Evolutionary conservation across 306 rosid species (phyloP).

Genomic region (Begonia fuchsioides): DNA sequence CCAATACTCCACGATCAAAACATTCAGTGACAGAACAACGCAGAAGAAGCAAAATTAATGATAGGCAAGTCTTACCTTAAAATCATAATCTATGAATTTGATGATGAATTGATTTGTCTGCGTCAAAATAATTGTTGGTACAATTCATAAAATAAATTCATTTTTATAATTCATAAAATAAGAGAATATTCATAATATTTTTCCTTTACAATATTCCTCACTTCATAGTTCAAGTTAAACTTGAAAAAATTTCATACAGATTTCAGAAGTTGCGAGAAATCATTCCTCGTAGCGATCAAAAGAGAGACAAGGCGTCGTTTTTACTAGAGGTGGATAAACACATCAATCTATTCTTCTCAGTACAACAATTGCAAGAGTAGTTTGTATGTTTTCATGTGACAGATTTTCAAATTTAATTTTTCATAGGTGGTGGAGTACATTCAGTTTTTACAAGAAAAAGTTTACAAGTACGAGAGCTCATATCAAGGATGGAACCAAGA

Average conservation of each 20-base stretch:
- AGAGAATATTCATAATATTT: no score
- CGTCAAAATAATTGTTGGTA: no score
- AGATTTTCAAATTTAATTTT: conserved; percentile 6
- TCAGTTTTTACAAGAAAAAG: conserved; percentile 82
- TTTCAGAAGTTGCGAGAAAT: conserved; percentile 88
- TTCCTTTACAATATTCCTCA: no score
- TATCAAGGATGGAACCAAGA: conserved; percentile 68
- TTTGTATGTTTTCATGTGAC: no score
- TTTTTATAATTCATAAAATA: no score
- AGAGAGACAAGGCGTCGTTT: conserved; percentile 97
- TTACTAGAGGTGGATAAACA: conserved; percentile 58
- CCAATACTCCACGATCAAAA: conserved; percentile 90
- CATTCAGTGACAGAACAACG: conserved; percentile 99
- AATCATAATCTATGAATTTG: neutral
- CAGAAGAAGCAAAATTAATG: conserved; percentile 94
- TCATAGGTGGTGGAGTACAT: conserved; percentile 81
- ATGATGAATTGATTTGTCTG: no score
- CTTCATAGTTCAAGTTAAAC: no score
- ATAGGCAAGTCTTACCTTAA: conserved; percentile 39
- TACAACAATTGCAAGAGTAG: no score
- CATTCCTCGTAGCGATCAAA: conserved; percentile 93
- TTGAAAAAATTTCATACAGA: conserved; percentile 22
- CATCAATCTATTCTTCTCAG: no score
- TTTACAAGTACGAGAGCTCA: conserved; percentile 60
- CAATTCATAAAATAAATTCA: no score